Conservation (phyloP, 495 filamentous ascomycete species). For the Lophiotrema nucula region DNA sequence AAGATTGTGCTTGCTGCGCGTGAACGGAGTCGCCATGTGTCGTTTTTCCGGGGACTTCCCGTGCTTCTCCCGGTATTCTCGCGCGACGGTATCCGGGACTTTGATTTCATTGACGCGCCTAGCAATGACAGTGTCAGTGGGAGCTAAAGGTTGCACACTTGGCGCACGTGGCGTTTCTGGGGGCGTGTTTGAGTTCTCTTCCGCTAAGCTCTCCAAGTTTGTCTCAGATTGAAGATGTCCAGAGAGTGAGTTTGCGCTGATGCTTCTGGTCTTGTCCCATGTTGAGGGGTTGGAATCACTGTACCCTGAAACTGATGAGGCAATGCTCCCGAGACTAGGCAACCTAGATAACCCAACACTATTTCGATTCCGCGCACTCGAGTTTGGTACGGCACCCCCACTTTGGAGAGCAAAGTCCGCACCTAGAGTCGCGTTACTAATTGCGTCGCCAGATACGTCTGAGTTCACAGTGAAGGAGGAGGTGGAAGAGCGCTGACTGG, state of each 20-base stretch:
- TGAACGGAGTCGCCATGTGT: conserved; percentile 35
- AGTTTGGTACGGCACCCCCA: conserved; percentile 66
- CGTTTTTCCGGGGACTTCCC: conserved; percentile 57
- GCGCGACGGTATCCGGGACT: conserved; percentile 82
- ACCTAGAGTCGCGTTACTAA: conserved; percentile 71
- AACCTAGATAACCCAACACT: conserved; percentile 65
- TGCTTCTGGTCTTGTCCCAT: conserved; percentile 44
- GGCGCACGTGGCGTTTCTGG: conserved; percentile 55
- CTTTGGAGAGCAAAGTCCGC: conserved; percentile 84
- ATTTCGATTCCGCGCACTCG: conserved; percentile 50
- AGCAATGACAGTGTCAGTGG: conserved; percentile 85
- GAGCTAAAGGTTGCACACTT: conserved; percentile 52
- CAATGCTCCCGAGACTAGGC: conserved; percentile 89
- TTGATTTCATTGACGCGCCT: conserved; percentile 84
- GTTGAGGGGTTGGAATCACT: conserved; percentile 57
- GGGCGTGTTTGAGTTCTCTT: conserved; percentile 55
- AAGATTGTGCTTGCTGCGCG: conserved; percentile 72
- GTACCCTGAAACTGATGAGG: conserved; percentile 81
- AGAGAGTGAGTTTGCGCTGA: conserved; percentile 36
- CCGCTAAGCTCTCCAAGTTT: conserved; percentile 59
- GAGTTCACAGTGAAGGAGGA: conserved; percentile 69
- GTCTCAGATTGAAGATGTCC: conserved; percentile 34
- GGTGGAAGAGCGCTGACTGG: conserved; percentile 73
- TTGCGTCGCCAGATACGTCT: conserved; percentile 52
- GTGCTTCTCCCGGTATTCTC: conserved; percentile 72